Evolutionary conservation across 2,329 filamentous ascomycete genomes (phyloP).

Genomic region (Beauveria pseudobassiana): DNA sequence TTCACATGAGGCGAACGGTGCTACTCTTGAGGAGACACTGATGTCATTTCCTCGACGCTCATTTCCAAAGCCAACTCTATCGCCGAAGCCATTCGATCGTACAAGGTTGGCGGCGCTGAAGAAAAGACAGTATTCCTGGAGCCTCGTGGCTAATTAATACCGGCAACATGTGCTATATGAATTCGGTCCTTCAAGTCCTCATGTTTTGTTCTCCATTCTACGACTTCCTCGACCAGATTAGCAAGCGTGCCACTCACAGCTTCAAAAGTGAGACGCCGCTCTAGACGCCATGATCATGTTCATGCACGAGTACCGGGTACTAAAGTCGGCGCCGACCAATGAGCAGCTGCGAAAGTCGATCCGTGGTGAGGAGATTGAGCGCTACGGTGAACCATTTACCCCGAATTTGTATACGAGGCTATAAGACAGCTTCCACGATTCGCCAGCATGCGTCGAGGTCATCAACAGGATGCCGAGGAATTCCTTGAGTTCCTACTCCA

Average conservation of each 20-base stretch:
- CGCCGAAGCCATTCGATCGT: conserved; percentile 68
- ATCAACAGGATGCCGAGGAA: conserved; percentile 96
- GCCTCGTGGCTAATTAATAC: conserved; percentile 91
- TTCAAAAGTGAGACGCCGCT: conserved; percentile 94
- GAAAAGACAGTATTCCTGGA: conserved; percentile 73
- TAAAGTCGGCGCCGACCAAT: conserved; percentile 67
- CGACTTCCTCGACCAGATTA: conserved; percentile 80
- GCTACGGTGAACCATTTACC: conserved; percentile 84
- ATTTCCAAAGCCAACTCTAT: conserved; percentile 51
- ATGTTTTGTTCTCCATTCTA: conserved; percentile 93
- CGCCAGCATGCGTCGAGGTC: conserved; percentile 87
- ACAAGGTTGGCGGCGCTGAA: conserved; percentile 56
- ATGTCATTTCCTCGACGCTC: conserved; percentile 27
- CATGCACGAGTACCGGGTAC: conserved; percentile 81
- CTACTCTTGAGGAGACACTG: conserved; percentile 18
- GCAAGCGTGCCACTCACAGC: conserved; percentile 75
- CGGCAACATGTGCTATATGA: conserved; percentile 99
- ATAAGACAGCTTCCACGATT: conserved; percentile 84
- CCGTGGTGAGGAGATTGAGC: conserved; percentile 77
- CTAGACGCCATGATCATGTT: conserved; percentile 97
- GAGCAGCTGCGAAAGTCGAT: conserved; percentile 68
- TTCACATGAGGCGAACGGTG: conserved; percentile 12
- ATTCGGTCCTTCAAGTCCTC: conserved; percentile 94
- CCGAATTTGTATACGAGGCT: conserved; percentile 91
- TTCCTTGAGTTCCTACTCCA: conserved; percentile 91